These are phyloP conservation scores for Lepidium didymum DNA, from an alignment of 345 rosid genomes.

Conservation along the genomic window DNA sequence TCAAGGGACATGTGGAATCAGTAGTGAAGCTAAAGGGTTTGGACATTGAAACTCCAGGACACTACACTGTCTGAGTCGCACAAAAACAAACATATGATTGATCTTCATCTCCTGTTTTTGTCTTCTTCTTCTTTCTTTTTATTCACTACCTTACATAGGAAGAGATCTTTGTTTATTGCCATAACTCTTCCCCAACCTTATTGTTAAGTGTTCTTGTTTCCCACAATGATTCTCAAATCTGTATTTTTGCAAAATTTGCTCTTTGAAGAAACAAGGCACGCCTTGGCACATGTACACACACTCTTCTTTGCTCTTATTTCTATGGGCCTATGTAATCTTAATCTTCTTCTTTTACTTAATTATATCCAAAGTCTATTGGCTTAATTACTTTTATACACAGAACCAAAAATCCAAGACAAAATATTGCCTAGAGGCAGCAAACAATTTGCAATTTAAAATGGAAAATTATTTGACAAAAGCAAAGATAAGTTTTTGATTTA, in stretches of 20 bases:
- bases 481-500: background rate
- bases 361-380: background rate
- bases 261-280: constrained; percentile 14
- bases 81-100: background rate
- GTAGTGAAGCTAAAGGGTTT: constrained; percentile 84
- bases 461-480: background rate
- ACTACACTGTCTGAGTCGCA: constrained; percentile 59
- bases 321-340: constrained; percentile 17
- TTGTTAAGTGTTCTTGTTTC: constrained; percentile 14
- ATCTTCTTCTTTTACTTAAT: constrained; percentile 7
- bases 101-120: constrained; percentile 4
- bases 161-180: constrained; percentile 26
- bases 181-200: constrained; percentile 18
- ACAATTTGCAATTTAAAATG: background rate
- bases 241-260: constrained; percentile 11
- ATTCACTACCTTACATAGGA: constrained; percentile 11
- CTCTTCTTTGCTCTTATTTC: constrained; percentile 22
- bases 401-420: background rate
- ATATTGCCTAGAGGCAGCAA: background rate
- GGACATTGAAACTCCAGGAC: constrained; percentile 72
- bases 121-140: background rate
- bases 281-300: background rate
- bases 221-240: background rate
- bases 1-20: constrained; percentile 82
- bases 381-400: background rate